Percentiles rank a stretch among this genome's conserved stretches.
Conservation (phyloP, 495 filamentous ascomycete species). For the Neurospora sp. region DNA sequence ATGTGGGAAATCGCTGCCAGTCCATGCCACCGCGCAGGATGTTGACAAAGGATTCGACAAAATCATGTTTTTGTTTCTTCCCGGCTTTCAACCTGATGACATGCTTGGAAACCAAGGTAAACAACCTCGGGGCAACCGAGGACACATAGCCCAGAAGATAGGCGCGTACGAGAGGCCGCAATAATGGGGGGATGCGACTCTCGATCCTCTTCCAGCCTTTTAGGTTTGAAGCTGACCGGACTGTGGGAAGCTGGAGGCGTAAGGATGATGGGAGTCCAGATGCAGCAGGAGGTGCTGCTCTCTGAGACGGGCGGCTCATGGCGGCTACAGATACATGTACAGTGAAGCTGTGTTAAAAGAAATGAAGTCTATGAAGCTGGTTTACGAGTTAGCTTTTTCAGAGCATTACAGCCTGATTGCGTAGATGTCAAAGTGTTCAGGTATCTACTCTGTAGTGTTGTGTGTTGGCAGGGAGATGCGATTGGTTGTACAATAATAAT, state of each 20-base stretch:
- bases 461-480: neutral
- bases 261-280: neutral
- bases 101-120: slow-evolving; percentile 44
- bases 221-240: slow-evolving; percentile 1
- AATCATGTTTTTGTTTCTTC: slow-evolving; percentile 31
- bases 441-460: neutral
- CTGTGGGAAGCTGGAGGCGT: neutral
- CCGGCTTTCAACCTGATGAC: slow-evolving; percentile 27
- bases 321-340: neutral
- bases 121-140: slow-evolving; percentile 53
- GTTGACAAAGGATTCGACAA: slow-evolving; percentile 29
- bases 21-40: slow-evolving; percentile 39
- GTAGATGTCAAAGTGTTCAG: neutral
- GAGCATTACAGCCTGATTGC: neutral
- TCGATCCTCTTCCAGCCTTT: slow-evolving; percentile 22
- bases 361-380: neutral
- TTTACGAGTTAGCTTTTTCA: neutral
- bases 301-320: neutral
- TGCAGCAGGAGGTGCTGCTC: neutral
- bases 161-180: slow-evolving; percentile 58
- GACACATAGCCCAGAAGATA: slow-evolving; percentile 70
- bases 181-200: slow-evolving; percentile 27
- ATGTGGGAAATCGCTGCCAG: slow-evolving; percentile 63
- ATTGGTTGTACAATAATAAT: neutral
- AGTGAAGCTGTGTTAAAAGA: neutral